Base-by-base conservation (phyloP, 257 asterid genomes). In the Petunia axillaris region DNA sequence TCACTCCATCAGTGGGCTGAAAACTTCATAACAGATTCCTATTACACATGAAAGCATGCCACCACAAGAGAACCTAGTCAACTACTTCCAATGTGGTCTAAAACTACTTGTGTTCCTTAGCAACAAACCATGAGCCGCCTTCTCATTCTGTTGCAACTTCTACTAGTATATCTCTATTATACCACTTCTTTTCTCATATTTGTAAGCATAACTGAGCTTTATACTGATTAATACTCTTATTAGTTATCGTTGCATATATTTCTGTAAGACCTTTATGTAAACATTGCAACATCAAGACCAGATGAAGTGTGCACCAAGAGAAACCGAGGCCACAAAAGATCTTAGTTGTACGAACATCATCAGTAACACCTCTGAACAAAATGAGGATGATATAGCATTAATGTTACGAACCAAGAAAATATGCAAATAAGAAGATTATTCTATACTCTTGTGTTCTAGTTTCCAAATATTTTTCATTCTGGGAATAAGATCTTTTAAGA, bases 11-110 rank as follows among this genome's bases (percentile, higher is more conserved):
- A 84, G 55, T 87, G 91, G 91, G 66, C 84, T 76, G 60, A 77
- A 2, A 81, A 81, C 85, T 87, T 87, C 59, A 77, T 25, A 84
- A 14, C 41, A 76, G 57, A 81, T 80, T 59, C 89, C 91, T 14
- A 64, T 48, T n/a, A 86, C 87, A 64, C 76, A 75, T 0, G 86
- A 87, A 62, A 75, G 83, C 70, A 77, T 87, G 74, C 86, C 89
- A 65, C 77, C 85, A 40, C 82, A 74, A 52, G 86, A 87, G 38
- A 50, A 59, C 16, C 80, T 83, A 44, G 79, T 84, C 77, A 43
- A 76, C 78, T 82, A 89, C 76, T 89, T 82, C 64, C 87, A 84
- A 73, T 80, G 44, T 39, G 82, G 88, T 39, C 82, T 89, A 63
- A 25, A 53, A 80, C 81, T 89, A 89, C 64, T 7, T 89, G 83